Conservation (phyloP, 768 basidiomycete genomes). For the Suillus cothurnatus region DNA sequence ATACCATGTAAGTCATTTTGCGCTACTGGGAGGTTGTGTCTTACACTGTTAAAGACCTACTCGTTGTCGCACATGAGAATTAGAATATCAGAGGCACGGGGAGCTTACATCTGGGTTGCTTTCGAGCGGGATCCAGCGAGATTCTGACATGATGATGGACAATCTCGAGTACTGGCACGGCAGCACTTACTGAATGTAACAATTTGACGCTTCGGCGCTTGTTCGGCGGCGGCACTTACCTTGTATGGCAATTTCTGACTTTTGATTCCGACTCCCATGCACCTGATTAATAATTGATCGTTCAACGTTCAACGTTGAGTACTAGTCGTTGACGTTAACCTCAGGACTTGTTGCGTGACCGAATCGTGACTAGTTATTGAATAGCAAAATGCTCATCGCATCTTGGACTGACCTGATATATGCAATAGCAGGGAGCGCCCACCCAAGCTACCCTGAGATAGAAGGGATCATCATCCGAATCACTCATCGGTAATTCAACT, state of each 20-base stretch:
- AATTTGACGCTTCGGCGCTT: not conserved
- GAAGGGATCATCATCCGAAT: not conserved
- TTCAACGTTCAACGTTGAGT: no score
- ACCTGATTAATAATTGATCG: not conserved
- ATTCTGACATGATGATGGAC: constrained; percentile 20
- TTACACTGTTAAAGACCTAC: constrained; percentile 36
- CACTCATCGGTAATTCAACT: not conserved
- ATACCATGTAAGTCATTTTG: not conserved
- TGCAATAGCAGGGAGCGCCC: not conserved
- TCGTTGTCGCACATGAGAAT: constrained; percentile 9
- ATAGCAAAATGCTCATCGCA: not conserved
- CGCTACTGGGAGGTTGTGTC: constrained; percentile 5
- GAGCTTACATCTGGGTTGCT: constrained; percentile 60
- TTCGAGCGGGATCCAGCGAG: constrained; percentile 80
- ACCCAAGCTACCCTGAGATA: not conserved
- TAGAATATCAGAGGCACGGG: not conserved
- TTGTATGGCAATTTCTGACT: not conserved
- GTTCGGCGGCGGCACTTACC: no score
- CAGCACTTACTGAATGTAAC: not conserved
- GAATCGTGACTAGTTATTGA: not conserved
- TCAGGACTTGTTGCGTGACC: not conserved
- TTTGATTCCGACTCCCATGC: not conserved
- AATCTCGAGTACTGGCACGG: constrained; percentile 6
- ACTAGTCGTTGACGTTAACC: no score
- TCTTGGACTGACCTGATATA: not conserved